Base-by-base conservation (phyloP, 2,329 filamentous ascomycete genomes). In the Fusarium succisae region DNA sequence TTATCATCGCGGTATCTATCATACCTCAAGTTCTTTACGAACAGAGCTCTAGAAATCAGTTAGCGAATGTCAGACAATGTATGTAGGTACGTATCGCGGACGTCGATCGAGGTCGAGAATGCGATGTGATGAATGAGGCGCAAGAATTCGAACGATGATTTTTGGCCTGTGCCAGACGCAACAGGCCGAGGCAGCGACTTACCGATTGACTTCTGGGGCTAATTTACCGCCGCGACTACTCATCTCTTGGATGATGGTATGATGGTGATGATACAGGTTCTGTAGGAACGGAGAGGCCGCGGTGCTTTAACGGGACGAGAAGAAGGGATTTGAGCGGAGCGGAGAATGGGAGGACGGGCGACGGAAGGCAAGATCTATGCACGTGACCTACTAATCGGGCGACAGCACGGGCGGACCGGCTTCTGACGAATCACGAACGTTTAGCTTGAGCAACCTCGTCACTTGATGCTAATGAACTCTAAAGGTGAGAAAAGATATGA, bases 201-300 rank as follows among this genome's bases (percentile, higher is more conserved):
- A 97, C 95, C 95, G 93, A 90, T 98, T 98, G 88, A 98, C 95
- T 93, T 99, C 96, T 87, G 96, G 95, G 88, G 95, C 95, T 90
- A 98, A 93, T 91, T 98, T 98, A 87, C 92, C 93, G 88, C 91
- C 92, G 88, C 94, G 93, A 94, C 92, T 97, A 94, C 92, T 97
- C 94, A 97, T 97, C 92, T 91, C 93, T 95, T 91, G 89, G 81
- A 81, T 83, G 81, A 80, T 81, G 79, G 69, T 77, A 75, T 67
- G 73, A 69, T 79, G 74, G 70, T 73, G 73, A 77, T 80, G 77
- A 77, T 78, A 74, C 73, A 76, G 77, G 79, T 76, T 80, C 77
- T 78, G 73, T 76, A 76, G 75, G 73, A 79, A 72, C 69, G 63
- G 74, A 70, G 72, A 77, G 70, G 74, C 51, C 76, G 79, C 73